Evolutionary conservation across 352 stramenopile genomes (phyloP).

Genomic region (Pythium phragmitis): DNA sequence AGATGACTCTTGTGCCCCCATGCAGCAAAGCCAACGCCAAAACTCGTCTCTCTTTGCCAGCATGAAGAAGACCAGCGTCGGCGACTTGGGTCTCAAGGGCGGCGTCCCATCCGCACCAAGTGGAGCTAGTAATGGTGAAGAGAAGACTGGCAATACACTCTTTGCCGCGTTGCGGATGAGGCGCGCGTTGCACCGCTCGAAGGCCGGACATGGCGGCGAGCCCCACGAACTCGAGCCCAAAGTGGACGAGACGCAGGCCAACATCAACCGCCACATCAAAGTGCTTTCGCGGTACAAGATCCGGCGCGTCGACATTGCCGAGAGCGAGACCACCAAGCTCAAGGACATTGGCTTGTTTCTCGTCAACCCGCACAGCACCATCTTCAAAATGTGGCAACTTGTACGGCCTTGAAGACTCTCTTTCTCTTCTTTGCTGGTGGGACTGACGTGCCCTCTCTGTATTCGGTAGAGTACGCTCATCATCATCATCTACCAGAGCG

Average conservation of each 20-base stretch:
- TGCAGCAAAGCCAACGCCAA: slow-evolving; percentile 3
- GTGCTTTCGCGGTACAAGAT: slow-evolving; percentile 79
- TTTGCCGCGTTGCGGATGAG: slow-evolving; percentile 64
- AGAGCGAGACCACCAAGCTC: slow-evolving; percentile 35
- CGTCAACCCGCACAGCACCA: slow-evolving; percentile 61
- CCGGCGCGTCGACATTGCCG: slow-evolving; percentile 46
- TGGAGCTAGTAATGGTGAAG: neutral
- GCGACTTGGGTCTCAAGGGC: slow-evolving; percentile 1
- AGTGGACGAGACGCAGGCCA: slow-evolving; percentile 49
- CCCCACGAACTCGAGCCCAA: slow-evolving; percentile 11
- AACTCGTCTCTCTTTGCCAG: slow-evolving; percentile 1
- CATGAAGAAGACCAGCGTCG: slow-evolving; percentile 14
- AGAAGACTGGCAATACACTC: slow-evolving; percentile 39
- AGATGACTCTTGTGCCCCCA: neutral
- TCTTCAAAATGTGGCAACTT: slow-evolving; percentile 80
- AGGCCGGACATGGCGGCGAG: slow-evolving; percentile 14
- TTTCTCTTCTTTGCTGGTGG: neutral
- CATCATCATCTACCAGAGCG: slow-evolving; percentile 78
- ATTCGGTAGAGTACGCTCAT: slow-evolving; percentile 48
- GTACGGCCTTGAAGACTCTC: slow-evolving; percentile 26
- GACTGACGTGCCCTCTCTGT: neutral
- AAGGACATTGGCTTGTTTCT: slow-evolving; percentile 50
- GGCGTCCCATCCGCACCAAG: neutral
- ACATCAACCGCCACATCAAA: slow-evolving; percentile 67
- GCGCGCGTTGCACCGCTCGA: slow-evolving; percentile 40